Base-by-base conservation (phyloP, 2,329 filamentous ascomycete genomes). In the Fusarium multiceps region DNA sequence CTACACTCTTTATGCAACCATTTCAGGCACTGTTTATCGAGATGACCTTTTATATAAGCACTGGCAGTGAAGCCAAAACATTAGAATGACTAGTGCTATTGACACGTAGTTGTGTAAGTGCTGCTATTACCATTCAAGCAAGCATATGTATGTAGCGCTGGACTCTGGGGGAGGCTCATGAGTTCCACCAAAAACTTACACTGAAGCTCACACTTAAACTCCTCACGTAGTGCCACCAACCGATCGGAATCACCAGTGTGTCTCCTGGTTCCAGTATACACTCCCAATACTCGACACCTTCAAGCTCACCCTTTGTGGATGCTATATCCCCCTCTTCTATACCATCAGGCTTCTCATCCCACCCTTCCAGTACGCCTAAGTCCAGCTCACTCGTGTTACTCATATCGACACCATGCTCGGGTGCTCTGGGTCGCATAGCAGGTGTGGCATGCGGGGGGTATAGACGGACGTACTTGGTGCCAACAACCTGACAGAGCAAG, bases 171-270 rank as follows among this genome's bases (percentile, higher is more conserved):
- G 45, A 20, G 46, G 40, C 14, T 21, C 28, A 56, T 32, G 63
- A 87, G 70, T 92, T 92, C 92, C 93, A 99, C 96, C 96, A 99
- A 77, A 98, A 98, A 77, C 94, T 98, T 14, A 98, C 94, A 72
- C 94, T 98, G 76, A 97, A 94, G 76, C 95, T 97, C 21, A 93
- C 88, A 59, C 89, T 93, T 75, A 98, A 78, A 51, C 93, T 93
- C 63, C 92, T 86, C 6, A 98, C 93, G 79, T 98, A 98, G 83
- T 99, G 96, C 96, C 96, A 99, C 95, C 96, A 99, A 1, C 95
- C 96, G 7, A 93, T 86, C 0, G 96, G 96, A 55, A 99, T 93
- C 77, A 97, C 96, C 55, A 99, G 78, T 69, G 90, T 92, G 55
- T 99, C 94, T 0, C 95, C 96, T 1, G 92, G 91, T 30, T 86